Evolutionary conservation across 2,329 filamentous ascomycete species (phyloP), one percentile per base, ranked within the genome.

Genomic region (Aureobasidium zeae): DNA sequence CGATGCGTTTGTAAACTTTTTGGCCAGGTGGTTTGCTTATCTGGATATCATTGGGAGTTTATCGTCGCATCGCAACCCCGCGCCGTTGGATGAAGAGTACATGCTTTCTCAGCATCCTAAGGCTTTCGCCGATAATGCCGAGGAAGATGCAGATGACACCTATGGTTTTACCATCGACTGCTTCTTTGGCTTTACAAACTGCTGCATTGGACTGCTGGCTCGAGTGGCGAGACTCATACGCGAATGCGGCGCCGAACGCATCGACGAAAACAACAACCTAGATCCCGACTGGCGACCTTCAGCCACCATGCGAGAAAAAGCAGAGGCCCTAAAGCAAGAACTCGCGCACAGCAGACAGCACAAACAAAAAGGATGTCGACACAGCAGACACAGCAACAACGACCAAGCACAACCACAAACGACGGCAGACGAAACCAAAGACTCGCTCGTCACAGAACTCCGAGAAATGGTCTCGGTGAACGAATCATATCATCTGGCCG

Each of bases 11-110:
- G 72, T 79, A 43, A 81, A 81, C 42, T 91, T 93, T 56, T 71
- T 91, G 8, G 80, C 77, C 52, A 77, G 83, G 47, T 93, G 86
- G 86, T 82, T 91, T 51, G 82, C 81, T 2, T 91, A 91, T 61
- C 72, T 93, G 15, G 85, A 91, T 55, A 78, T 91, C 1, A 67
- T 91, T 44, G 86, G 84, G 17, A 79, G 77, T 30, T 67, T 93
- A 19, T 79, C 67, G 44, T 83, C 82, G 12, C 30, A 63, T 49
- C 63, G 64, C 39, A 65, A 65, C 39, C 63, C 67, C 46, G 55
- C 56, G 25, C 66, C 67, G 0, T 55, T 71, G 2, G 61, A 59
- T 31, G 61, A 58, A 13, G 53, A 54, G 28, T 70, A 71, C 51
- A 33, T 37, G 44, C 64, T n/a, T n/a, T n/a, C n/a, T n/a, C n/a